Percentiles rank a stretch among this genome's conserved stretches.
phyloP scores from a whole-genome alignment of 768 basidiomycete genomes.

The Fomitopsis serialis region DNA sequence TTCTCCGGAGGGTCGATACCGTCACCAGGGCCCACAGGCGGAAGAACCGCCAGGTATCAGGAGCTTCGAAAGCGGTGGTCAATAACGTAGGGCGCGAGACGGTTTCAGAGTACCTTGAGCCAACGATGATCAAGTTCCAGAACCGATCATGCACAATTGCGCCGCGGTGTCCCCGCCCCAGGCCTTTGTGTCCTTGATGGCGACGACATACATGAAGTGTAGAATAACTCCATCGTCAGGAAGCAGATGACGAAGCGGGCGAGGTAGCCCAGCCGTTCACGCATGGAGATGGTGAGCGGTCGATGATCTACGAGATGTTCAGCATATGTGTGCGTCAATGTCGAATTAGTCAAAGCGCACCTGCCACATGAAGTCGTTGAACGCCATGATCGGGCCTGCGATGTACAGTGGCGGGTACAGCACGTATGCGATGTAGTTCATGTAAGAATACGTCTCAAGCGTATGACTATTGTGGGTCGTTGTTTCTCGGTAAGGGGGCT shows the following conservation, averaged over 20 bases:
- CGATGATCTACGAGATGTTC: slow-evolving; percentile 45
- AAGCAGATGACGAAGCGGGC: slow-evolving; percentile 67
- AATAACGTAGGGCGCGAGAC: not conserved
- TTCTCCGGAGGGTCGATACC: slow-evolving; percentile 95
- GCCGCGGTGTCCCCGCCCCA: slow-evolving; percentile 78
- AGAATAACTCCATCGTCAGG: slow-evolving; percentile 86
- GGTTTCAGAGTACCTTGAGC: slow-evolving; percentile 67
- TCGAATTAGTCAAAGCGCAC: slow-evolving; percentile 33
- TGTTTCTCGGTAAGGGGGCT: slow-evolving; percentile 48
- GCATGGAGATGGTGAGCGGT: slow-evolving; percentile 41
- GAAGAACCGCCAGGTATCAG: slow-evolving; percentile 97
- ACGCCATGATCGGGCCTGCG: slow-evolving; percentile 93
- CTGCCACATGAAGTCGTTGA: slow-evolving; percentile 95
- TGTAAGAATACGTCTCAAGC: slow-evolving; percentile 53
- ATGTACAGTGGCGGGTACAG: slow-evolving; percentile 94
- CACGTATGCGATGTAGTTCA: slow-evolving; percentile 78
- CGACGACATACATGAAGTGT: slow-evolving; percentile 95
- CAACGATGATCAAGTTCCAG: slow-evolving; percentile 97
- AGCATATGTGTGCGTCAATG: not conserved
- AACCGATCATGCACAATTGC: slow-evolving; percentile 87
- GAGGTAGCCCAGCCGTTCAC: slow-evolving; percentile 47
- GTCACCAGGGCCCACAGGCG: slow-evolving; percentile 86
- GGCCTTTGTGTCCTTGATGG: slow-evolving; percentile 84
- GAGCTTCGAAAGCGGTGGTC: slow-evolving; percentile 43
- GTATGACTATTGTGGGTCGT: slow-evolving; percentile 54